phyloP scores from a whole-genome alignment of 305 asterid genomes.

The Solanum chacoense region DNA sequence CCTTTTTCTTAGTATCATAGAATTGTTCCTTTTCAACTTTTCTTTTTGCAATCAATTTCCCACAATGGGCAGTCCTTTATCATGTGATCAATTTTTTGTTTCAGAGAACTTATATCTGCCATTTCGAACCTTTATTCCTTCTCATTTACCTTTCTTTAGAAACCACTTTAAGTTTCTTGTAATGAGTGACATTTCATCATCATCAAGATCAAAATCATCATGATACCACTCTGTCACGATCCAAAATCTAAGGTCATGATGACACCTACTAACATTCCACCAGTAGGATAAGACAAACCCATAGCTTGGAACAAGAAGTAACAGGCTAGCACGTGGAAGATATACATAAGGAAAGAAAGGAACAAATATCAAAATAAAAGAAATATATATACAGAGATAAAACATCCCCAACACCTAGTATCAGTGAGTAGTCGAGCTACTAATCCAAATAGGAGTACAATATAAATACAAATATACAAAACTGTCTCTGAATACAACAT shows the following conservation, averaged over 20 bases:
- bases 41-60: not conserved
- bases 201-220: not conserved
- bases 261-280: not conserved
- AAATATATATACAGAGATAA: too few relatives aligned
- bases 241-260: not conserved
- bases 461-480: not conserved
- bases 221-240: not conserved
- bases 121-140: not conserved
- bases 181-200: not conserved
- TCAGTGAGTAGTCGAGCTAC: not conserved
- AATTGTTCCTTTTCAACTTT: not conserved
- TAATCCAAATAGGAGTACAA: not conserved
- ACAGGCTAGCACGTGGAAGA: not conserved
- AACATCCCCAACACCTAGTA: not conserved
- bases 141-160: not conserved
- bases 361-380: too few relatives aligned
- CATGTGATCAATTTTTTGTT: not conserved
- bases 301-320: not conserved
- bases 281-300: not conserved
- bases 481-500: not conserved
- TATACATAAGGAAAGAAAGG: too few relatives aligned
- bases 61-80: not conserved
- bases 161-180: not conserved
- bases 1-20: not conserved
- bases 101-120: not conserved